Evolutionary conservation across 2,329 filamentous ascomycete species (phyloP).

Genomic region (Neospermospora avenae): DNA sequence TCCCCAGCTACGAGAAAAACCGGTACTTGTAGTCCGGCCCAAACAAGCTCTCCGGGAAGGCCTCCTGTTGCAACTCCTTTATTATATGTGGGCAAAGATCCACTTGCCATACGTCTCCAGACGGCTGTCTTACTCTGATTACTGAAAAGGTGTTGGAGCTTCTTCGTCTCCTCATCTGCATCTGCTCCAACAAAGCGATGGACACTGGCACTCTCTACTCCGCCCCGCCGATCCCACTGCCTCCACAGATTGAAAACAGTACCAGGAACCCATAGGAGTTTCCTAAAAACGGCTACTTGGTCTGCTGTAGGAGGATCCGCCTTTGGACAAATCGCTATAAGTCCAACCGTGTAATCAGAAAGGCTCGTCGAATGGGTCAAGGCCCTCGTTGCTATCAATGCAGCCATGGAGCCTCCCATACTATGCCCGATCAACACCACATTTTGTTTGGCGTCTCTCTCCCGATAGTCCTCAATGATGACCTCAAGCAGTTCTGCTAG

Average conservation of each 20-base stretch:
- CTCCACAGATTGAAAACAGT: constrained; percentile 75
- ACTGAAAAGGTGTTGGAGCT: constrained; percentile 73
- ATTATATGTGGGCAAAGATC: constrained; percentile 60
- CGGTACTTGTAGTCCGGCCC: constrained; percentile 70
- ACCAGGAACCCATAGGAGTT: constrained; percentile 65
- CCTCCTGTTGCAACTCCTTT: constrained; percentile 55
- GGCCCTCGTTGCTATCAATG: constrained; percentile 57
- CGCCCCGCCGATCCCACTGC: constrained; percentile 74
- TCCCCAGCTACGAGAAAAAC: constrained; percentile 77
- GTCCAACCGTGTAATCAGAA: constrained; percentile 64
- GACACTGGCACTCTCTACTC: constrained; percentile 74
- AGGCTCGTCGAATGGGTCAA: constrained; percentile 51
- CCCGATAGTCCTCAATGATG: constrained; percentile 71
- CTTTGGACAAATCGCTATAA: constrained; percentile 79
- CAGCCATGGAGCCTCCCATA: constrained; percentile 79
- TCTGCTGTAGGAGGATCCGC: constrained; percentile 58
- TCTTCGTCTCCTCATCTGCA: constrained; percentile 62
- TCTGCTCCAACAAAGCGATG: constrained; percentile 68
- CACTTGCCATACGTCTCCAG: constrained; percentile 77
- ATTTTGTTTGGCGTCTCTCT: constrained; percentile 61
- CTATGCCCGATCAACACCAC: constrained; percentile 85
- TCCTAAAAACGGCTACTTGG: constrained; percentile 49
- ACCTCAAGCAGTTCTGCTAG: constrained; percentile 71
- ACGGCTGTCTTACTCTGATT: constrained; percentile 77
- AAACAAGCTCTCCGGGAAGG: constrained; percentile 65